These are phyloP conservation scores for Chernovozyma sophiae-reginae DNA, from an alignment of 1,139 yeast genomes.

Conservation along the genomic window DNA sequence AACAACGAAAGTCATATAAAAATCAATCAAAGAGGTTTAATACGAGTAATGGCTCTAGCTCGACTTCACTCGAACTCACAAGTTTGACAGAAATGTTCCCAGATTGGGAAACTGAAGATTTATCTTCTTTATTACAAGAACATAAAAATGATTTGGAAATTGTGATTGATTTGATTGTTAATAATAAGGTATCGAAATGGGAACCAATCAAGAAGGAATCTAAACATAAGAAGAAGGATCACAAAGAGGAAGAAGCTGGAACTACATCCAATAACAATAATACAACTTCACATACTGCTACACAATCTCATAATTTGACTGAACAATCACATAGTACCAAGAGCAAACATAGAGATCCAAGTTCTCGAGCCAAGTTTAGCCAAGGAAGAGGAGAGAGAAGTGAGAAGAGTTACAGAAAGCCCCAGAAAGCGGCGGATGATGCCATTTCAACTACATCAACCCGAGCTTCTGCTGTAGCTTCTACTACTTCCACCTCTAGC, in stretches of 20 bases:
- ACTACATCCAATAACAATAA: slow-evolving; percentile 1
- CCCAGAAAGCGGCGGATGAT: slow-evolving; percentile 4
- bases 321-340: slow-evolving; percentile 8
- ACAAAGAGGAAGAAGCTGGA: slow-evolving; percentile 13
- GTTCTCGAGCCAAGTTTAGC: slow-evolving; percentile 3
- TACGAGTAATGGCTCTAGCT: slow-evolving; percentile 8
- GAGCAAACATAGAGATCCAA: slow-evolving; percentile 8
- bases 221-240: slow-evolving; percentile 41
- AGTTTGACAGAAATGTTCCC: slow-evolving; percentile 85
- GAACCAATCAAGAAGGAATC: slow-evolving; percentile 52
- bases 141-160: slow-evolving; percentile 67
- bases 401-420: slow-evolving; percentile 6
- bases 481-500: slow-evolving; percentile 12
- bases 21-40: slow-evolving; percentile 46
- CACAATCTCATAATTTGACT: slow-evolving; percentile 5
- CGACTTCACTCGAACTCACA: slow-evolving; percentile 34
- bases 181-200: slow-evolving; percentile 66
- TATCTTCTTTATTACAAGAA: slow-evolving; percentile 70
- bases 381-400: slow-evolving; percentile 8
- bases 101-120: slow-evolving; percentile 89
- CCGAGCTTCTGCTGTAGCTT: slow-evolving; percentile 14
- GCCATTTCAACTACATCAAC: slow-evolving; percentile 12
- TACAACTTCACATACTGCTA: slow-evolving; percentile 1
- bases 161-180: slow-evolving; percentile 83
- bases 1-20: slow-evolving; percentile 39